Base-by-base conservation (phyloP, 1,284 basidiomycete species). In the Tilletia indica region DNA sequence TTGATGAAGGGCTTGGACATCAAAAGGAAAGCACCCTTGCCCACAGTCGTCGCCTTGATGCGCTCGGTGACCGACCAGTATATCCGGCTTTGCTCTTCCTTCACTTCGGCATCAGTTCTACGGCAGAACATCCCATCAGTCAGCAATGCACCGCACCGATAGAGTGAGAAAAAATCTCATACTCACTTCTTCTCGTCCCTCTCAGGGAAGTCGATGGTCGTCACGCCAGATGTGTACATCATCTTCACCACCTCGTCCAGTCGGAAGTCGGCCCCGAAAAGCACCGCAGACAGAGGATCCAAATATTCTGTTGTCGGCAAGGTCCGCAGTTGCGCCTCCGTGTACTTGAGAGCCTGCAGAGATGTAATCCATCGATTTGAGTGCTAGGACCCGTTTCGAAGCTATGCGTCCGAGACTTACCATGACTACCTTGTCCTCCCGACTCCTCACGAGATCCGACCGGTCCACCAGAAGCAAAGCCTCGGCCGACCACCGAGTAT, bases 11-110 rank as follows among this genome's bases (percentile, higher is more conserved):
- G 71, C 8, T 73, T 74, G 14, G 80, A 79, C 16, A 78, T 73
- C 72, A 83, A 72, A 67, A 75, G 74, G 48, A 84, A 76, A 77
- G 82, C 80, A 21, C 80, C 82, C 36, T 82, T 75, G 3, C 82
- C 82, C 0, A 78, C 45, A 11, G 76, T 71, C 19, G 77, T 70
- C 42, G 82, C 80, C 68, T 80, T 80, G 42, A 78, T 81, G 16
- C 82, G 80, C 66, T 82, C 78, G 3, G 72, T 71, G 8, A 77
- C 74, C 48, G 47, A 47, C 63, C 51, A 49, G 49, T 49, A 38
- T 54, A 51, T 72, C 38, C 39, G 67, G 54, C 38, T 49, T 48
- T 58, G 34, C 49, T 39, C 64, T 8, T 64, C 25, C n/a, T 42
- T 42, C 45, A 48, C 51, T 19, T 64, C 71, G 19, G 77, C 72